These are phyloP conservation scores for Sinapis alba DNA, from an alignment of 441 rosid genomes.

Conservation along the genomic window DNA sequence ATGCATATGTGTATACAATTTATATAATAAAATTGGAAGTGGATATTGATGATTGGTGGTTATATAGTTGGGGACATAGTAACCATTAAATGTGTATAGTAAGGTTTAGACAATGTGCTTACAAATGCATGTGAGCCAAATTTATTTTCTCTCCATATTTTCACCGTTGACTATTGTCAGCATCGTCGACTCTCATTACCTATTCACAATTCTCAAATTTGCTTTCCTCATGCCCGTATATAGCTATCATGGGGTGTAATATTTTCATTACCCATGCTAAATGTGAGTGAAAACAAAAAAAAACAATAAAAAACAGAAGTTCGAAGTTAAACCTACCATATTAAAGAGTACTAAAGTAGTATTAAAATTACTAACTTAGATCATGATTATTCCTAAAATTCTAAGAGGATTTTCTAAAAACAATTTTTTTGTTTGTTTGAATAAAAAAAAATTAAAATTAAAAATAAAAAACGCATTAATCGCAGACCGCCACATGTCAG, in stretches of 20 bases:
- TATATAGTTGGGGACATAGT: constrained; percentile 34
- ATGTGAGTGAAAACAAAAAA: too few relatives aligned
- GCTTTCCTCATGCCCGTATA: neutral
- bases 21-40: constrained; percentile 7
- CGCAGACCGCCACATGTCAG: too few relatives aligned
- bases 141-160: constrained; percentile 10
- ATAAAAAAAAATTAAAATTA: too few relatives aligned
- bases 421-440: too few relatives aligned
- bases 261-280: constrained; percentile 7
- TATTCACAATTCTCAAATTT: neutral
- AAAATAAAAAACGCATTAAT: too few relatives aligned
- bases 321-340: too few relatives aligned
- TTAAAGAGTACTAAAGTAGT: too few relatives aligned
- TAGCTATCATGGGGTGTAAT: neutral
- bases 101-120: constrained; percentile 29
- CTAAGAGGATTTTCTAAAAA: too few relatives aligned
- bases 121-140: constrained; percentile 26
- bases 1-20: neutral
- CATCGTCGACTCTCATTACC: constrained; percentile 9
- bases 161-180: constrained; percentile 30
- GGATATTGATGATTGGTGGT: constrained; percentile 16
- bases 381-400: too few relatives aligned
- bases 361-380: too few relatives aligned
- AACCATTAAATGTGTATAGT: constrained; percentile 32
- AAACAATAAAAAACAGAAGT: constrained; percentile 8